These are phyloP conservation scores for Leucosporidium yakuticum DNA, from an alignment of 768 basidiomycete genomes.

Conservation along the genomic window DNA sequence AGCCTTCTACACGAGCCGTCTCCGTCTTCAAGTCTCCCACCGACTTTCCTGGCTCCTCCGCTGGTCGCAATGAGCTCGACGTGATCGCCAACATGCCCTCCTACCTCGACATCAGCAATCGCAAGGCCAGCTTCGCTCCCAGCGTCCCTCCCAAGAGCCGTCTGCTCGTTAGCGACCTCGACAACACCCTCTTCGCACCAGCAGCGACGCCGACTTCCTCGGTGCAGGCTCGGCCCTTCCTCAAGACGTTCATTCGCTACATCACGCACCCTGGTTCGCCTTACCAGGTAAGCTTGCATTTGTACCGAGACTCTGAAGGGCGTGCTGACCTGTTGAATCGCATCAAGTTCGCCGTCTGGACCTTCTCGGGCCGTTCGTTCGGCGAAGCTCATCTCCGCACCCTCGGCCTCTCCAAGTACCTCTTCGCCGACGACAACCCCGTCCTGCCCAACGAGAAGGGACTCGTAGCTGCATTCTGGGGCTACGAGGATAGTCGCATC, in stretches of 20 bases:
- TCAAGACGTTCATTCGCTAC: slow-evolving; percentile 27
- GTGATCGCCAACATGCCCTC: no score
- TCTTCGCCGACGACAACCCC: neutral
- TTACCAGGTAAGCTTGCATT: slow-evolving; percentile 9
- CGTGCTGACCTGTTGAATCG: neutral
- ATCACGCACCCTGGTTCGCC: slow-evolving; percentile 15
- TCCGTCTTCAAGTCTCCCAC: no score
- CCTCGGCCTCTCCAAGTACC: neutral
- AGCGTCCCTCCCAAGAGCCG: neutral
- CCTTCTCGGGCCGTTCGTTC: neutral
- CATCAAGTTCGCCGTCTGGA: neutral
- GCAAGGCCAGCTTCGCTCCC: neutral
- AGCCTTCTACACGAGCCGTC: no score
- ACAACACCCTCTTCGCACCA: slow-evolving; percentile 31
- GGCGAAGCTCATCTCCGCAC: slow-evolving; percentile 21
- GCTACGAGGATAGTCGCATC: slow-evolving; percentile 23
- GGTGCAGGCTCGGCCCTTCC: slow-evolving; percentile 17
- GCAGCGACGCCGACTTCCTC: slow-evolving; percentile 1
- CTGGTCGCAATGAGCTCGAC: no score
- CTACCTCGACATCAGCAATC: no score
- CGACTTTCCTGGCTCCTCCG: no score
- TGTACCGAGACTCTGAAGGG: neutral
- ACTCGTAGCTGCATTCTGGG: slow-evolving; percentile 13
- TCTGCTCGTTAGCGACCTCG: slow-evolving; percentile 22
- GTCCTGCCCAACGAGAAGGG: neutral